A percentile compares a stretch with the other conserved stretches of the same genome.
Evolutionary conservation across 225 moss, liverwort and hornwort species (phyloP).

Genomic region (Climacium dendroides): DNA sequence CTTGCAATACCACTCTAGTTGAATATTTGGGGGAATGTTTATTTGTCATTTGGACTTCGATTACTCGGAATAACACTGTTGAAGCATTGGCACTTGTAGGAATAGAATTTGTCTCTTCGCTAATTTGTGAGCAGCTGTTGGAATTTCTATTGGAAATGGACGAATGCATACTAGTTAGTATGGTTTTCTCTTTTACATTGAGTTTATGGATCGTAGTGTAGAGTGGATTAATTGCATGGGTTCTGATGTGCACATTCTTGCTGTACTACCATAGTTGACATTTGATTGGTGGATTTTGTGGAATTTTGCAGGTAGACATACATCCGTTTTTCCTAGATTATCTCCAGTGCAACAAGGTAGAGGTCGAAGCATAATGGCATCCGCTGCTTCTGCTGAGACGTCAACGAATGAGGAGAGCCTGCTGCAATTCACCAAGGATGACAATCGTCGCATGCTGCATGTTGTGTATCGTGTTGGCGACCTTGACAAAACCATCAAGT

Average conservation of each 20-base stretch:
- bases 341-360: slow-evolving; percentile 13
- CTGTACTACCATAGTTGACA: background rate
- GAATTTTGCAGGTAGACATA: slow-evolving; percentile 23
- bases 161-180: background rate
- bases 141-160: background rate
- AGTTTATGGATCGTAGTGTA: background rate
- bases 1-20: background rate
- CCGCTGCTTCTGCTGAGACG: slow-evolving; percentile 38
- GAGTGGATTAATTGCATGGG: background rate
- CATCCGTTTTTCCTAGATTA: slow-evolving; percentile 16
- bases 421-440: slow-evolving; percentile 60
- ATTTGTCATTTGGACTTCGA: background rate
- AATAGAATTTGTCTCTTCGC: background rate
- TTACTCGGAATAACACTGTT: background rate
- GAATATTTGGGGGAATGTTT: background rate
- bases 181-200: background rate
- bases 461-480: slow-evolving; percentile 97
- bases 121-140: background rate
- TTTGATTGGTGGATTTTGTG: background rate
- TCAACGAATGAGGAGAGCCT: slow-evolving; percentile 43
- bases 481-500: slow-evolving; percentile 95
- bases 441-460: slow-evolving; percentile 79
- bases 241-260: background rate
- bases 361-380: slow-evolving; percentile 50
- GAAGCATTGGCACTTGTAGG: background rate